Base-by-base conservation (phyloP, 2,329 filamentous ascomycete genomes). In the Alternaria sp. region DNA sequence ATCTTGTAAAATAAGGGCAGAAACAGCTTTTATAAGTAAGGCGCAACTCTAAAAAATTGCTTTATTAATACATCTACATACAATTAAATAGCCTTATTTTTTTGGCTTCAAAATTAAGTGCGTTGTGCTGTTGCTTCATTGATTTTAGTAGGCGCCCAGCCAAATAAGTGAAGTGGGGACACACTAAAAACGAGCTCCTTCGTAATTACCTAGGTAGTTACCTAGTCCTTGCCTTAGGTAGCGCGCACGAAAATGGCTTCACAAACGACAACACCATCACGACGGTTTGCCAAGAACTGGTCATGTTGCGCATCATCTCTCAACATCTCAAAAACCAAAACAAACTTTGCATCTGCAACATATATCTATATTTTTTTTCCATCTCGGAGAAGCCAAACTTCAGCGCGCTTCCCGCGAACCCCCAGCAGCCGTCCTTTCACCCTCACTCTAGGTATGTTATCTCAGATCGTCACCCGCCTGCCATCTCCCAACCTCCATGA, bases 401-500 rank as follows among this genome's bases (percentile, higher is more conserved):
- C 24, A 37, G 17, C 26, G 33, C 1, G 11, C 5, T 26, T 46
- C 13, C 31, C n/a, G 5, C 4, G 11, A 11, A 14, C 42, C 23
- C n/a, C 23, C 2, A 31, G 6, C 31, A 53, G n/a, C 9, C 11
- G 39, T 34, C 36, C 56, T 58, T 60, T 64, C 60, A 60, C 60
- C 26, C 52, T 45, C 45, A 63, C 29, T 52, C 29, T 28, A 62
- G 61, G 67, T 69, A 68, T 54, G 68, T 46, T 37, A 41, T 45
- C 23, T 10, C 53, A 14, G 10, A 17, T 52, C 26, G 28, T 29
- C 26, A 51, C 24, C 24, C n/a, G 44, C 26, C 14, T 34, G 33
- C 24, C 53, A 29, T 17, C 14, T 36, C 50, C 54, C 49, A 66
- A 53, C 60, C 50, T 31, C 41, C 29, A 24, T 21, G 28, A 3